Conservation (phyloP, 768 basidiomycete species). For the Lactifluus rugatus region DNA sequence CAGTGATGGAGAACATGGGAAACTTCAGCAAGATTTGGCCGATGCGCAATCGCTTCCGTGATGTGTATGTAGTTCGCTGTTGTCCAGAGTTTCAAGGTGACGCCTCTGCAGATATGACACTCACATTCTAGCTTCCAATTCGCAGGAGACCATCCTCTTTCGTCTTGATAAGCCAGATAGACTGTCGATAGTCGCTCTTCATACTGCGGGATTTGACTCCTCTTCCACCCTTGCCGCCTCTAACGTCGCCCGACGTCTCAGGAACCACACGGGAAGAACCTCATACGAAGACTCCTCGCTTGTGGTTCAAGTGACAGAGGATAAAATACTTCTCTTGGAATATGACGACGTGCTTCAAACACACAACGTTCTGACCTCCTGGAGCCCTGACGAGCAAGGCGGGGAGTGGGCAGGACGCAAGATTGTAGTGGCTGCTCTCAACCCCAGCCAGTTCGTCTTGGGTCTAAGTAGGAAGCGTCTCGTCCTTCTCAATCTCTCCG, state of each 20-base stretch:
- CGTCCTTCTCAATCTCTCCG: constrained; percentile 39
- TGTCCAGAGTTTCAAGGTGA: background rate
- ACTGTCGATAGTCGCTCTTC: constrained; percentile 31
- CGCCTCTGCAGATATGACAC: constrained; percentile 36
- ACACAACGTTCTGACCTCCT: constrained; percentile 36
- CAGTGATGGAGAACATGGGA: constrained; percentile 45
- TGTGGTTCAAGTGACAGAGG: constrained; percentile 64
- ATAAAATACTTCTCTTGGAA: constrained; percentile 45
- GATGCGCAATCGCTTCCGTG: constrained; percentile 37
- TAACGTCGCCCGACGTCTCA: constrained; percentile 38
- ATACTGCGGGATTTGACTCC: constrained; percentile 36
- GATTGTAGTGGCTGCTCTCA: constrained; percentile 61
- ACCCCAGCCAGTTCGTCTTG: constrained; percentile 55
- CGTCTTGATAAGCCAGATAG: constrained; percentile 39
- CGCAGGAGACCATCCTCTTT: constrained; percentile 45
- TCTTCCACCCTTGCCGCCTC: constrained; percentile 54
- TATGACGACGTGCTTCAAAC: constrained; percentile 36
- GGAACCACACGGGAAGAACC: constrained; percentile 15
- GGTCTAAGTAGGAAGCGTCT: constrained; percentile 48
- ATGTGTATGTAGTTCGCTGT: constrained; percentile 34
- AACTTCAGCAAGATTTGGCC: constrained; percentile 57
- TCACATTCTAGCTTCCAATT: constrained; percentile 52
- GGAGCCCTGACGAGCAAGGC: constrained; percentile 27
- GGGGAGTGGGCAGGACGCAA: constrained; percentile 28
- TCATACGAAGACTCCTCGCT: constrained; percentile 39